These are phyloP conservation scores for Gnaphalium uliginosum DNA, from an alignment of 129 eudicot genomes.

Conservation along the genomic window DNA sequence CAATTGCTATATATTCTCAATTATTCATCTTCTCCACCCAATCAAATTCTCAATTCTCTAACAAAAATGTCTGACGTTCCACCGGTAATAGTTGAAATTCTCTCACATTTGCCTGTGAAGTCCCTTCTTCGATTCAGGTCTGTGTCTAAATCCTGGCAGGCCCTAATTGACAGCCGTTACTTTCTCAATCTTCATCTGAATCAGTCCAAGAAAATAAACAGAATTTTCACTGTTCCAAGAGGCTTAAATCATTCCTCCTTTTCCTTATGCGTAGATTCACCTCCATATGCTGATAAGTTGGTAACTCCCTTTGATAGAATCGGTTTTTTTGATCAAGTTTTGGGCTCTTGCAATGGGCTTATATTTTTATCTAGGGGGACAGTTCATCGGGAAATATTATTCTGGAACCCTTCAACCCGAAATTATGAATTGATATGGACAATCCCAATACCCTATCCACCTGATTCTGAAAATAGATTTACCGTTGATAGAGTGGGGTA, in stretches of 20 bases:
- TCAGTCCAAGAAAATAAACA: neutral
- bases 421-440: neutral
- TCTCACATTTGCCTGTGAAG: too few species aligned
- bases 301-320: neutral
- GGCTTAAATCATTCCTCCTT: neutral
- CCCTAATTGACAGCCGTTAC: neutral
- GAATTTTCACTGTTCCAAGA: neutral
- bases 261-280: neutral
- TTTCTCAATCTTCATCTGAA: neutral
- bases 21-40: too few species aligned
- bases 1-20: too few species aligned
- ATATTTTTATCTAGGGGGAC: neutral
- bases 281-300: neutral
- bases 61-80: too few species aligned
- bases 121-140: neutral
- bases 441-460: neutral
- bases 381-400: neutral
- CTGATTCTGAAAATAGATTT: neutral
- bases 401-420: neutral
- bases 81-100: too few species aligned
- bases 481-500: neutral
- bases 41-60: too few species aligned
- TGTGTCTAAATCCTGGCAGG: neutral
- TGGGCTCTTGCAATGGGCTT: slow-evolving; percentile 5
- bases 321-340: neutral